A percentile compares a stretch with the other conserved stretches of the same genome.
phyloP scores from a whole-genome alignment of 257 asterid species.

The Lavandula angustifolia region DNA sequence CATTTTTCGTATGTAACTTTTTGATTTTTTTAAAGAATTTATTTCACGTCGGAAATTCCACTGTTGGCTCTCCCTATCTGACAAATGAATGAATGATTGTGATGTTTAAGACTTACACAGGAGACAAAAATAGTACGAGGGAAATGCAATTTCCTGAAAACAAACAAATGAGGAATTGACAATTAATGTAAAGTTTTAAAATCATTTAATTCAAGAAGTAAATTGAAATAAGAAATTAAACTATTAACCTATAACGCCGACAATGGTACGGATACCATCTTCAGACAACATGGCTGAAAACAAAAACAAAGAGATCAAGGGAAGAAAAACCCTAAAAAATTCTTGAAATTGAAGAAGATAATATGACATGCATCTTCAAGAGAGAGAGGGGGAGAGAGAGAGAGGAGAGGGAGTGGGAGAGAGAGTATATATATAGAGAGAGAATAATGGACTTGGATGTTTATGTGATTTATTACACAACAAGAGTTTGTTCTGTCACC shows the following conservation, averaged over 20 bases:
- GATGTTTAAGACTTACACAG: conserved; percentile 49
- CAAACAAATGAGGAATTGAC: background rate
- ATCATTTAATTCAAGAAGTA: no score
- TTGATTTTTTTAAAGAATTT: no score
- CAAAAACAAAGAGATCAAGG: no score
- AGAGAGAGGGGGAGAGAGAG: background rate
- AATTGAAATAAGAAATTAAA: no score
- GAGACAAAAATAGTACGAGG: conserved; percentile 66
- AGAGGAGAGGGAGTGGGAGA: background rate
- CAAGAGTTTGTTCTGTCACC: conserved; percentile 31
- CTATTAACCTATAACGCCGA: conserved; percentile 65
- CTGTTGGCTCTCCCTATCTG: conserved; percentile 40
- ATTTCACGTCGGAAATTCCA: conserved; percentile 1
- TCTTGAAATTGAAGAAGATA: background rate
- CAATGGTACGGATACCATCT: conserved; percentile 49
- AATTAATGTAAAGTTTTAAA: no score
- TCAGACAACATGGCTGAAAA: conserved; percentile 44
- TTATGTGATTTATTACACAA: conserved; percentile 6
- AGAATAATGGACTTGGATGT: conserved; percentile 16
- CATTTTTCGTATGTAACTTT: no score
- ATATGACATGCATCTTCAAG: background rate
- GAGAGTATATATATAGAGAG: conserved; percentile 36
- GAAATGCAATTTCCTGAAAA: conserved; percentile 76
- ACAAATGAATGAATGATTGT: conserved; percentile 35
- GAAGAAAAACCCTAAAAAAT: background rate